Evolutionary conservation across 345 rosid genomes (phyloP), one percentile per base, ranked within the genome.

Genomic region (Gossypium mustelinum): DNA sequence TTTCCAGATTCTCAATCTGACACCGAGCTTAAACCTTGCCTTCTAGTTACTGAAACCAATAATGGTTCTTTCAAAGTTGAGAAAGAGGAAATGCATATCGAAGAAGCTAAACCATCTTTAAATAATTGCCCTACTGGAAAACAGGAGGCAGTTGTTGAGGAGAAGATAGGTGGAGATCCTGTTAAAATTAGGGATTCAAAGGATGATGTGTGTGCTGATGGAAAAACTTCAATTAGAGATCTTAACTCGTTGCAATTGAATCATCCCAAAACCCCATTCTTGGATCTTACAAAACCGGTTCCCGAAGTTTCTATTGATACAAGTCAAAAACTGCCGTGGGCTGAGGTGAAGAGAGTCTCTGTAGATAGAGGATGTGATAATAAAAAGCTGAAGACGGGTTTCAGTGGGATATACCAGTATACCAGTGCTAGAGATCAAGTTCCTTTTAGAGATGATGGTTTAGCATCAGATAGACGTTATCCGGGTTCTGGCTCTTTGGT

Each of bases 351-450:
- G 51, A 73, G 70, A 64, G 77, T 56, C 11, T 75, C 74, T 25
- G 76, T 76, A 27, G 85, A 82, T 18, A 78, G 81, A 76, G 89
- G 77, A 69, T 70, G 79, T 80, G 70, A 56, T 16, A 76, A 65
- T 78, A 89, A 89, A 88, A 89, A 84, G 89, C 85, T 71, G 72
- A 89, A 87, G 84, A 76, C 81, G 56, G 87, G 76, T 66, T 73
- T 71, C 60, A 34, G 76, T 43, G 88, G 76, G 70, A 75, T 78
- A 70, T 75, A 75, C 73, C 88, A 75, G 64, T 52, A 76, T 77
- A 79, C 67, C 58, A 60, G 80, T 79, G 59, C 72, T 20, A 82
- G 81, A 80, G 78, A 80, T 77, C 62, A 55, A 65, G 85, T 57
- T 58, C 67, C 84, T 56, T 78, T 76, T 73, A 60, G 65, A 34